Conservation (phyloP, 208 protist species). For the Trypanosoma platydactyli region DNA sequence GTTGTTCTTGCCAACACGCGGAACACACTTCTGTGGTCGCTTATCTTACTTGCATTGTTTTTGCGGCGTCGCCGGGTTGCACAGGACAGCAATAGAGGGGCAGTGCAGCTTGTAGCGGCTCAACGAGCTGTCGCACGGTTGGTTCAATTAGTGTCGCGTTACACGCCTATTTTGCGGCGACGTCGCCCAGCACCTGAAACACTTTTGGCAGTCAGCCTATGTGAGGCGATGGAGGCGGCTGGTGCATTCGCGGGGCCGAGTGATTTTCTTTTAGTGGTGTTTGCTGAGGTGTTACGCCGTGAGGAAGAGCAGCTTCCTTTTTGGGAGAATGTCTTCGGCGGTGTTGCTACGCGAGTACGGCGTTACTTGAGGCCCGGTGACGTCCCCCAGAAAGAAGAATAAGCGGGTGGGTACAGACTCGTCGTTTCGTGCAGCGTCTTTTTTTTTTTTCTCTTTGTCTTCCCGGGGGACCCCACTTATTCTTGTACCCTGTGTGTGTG, state of each 20-base stretch:
- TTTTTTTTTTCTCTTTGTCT: constrained; percentile 14
- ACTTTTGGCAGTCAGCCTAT: constrained; percentile 20
- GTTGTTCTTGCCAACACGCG: constrained; percentile 10
- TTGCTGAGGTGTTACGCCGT: constrained; percentile 19
- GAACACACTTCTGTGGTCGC: constrained; percentile 23
- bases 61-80: not conserved
- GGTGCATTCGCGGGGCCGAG: not conserved
- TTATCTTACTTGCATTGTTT: constrained; percentile 25
- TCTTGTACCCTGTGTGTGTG: no score
- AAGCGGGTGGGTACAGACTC: no score
- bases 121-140: constrained; percentile 6
- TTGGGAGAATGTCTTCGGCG: constrained; percentile 13
- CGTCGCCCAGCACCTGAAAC: constrained; percentile 25
- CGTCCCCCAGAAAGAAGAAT: no score
- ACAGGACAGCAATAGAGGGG: no score
- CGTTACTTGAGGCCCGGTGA: constrained; percentile 1
- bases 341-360: constrained; percentile 12
- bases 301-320: constrained; percentile 9
- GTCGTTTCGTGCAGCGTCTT: constrained; percentile 3
- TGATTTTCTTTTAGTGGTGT: not conserved
- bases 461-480: no score
- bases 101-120: not conserved
- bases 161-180: constrained; percentile 14
- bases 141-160: constrained; percentile 11
- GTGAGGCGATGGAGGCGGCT: constrained; percentile 11